Percentiles rank a stretch among this genome's conserved stretches.
Evolutionary conservation across 495 filamentous ascomycete genomes (phyloP).

Genomic region (Hypoxylon fuscum): DNA sequence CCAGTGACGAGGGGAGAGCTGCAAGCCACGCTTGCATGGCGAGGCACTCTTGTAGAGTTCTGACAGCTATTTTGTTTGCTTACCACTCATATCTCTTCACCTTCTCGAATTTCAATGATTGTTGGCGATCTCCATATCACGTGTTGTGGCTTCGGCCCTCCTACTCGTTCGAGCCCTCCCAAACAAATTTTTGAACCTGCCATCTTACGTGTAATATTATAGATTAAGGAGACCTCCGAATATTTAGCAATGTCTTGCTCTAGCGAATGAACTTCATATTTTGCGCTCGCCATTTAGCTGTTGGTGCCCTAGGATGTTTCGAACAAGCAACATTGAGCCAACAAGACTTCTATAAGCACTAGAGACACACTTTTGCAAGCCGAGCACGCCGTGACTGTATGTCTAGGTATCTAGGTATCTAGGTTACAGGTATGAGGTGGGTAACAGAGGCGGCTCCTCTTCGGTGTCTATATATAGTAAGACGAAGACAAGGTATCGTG

Average conservation of each 20-base stretch:
- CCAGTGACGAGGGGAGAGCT: background rate
- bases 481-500: background rate
- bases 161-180: constrained; percentile 5
- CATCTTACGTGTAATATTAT: constrained; percentile 12
- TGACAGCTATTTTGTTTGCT: background rate
- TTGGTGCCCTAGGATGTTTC: constrained; percentile 11
- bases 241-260: background rate
- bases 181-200: constrained; percentile 3
- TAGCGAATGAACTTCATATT: constrained; percentile 14
- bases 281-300: background rate
- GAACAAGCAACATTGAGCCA: constrained; percentile 2
- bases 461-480: constrained; percentile 42
- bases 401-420: no score
- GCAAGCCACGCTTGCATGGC: background rate
- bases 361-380: no score
- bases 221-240: constrained; percentile 6
- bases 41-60: background rate
- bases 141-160: constrained; percentile 24
- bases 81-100: constrained; percentile 24
- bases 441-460: constrained; percentile 1
- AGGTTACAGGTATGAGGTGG: constrained; percentile 9
- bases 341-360: background rate
- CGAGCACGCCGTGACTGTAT: no score
- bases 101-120: constrained; percentile 18
- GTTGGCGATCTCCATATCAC: constrained; percentile 29